These are phyloP conservation scores for Sporothrix humicola DNA, from an alignment of 2,329 filamentous ascomycete genomes.

Conservation along the genomic window DNA sequence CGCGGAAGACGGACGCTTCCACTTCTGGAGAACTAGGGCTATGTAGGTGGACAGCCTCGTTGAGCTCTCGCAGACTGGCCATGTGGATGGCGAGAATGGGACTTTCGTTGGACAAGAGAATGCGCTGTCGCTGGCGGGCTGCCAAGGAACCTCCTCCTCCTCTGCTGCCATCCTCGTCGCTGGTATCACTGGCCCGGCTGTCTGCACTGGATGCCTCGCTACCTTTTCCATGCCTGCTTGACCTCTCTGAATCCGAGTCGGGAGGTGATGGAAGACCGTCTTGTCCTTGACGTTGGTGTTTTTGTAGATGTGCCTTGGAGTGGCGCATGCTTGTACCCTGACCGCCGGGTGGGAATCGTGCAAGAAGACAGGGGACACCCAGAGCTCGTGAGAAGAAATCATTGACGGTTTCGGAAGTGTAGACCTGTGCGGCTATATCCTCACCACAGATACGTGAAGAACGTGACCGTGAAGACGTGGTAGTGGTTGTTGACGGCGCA, in stretches of 20 bases:
- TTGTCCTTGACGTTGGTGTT: constrained; percentile 55
- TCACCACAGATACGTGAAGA: constrained; percentile 84
- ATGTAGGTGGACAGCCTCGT: constrained; percentile 66
- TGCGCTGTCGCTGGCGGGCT: constrained; percentile 53
- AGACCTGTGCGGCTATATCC: constrained; percentile 70
- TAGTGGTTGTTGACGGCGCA: constrained; percentile 22
- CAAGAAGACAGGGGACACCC: constrained; percentile 79
- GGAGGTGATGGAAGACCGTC: constrained; percentile 57
- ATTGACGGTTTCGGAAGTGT: constrained; percentile 69
- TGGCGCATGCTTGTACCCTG: constrained; percentile 66
- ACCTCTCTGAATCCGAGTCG: constrained; percentile 60
- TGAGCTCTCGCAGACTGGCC: constrained; percentile 79
- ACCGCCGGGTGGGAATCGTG: constrained; percentile 77
- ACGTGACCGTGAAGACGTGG: constrained; percentile 45
- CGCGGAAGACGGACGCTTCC: constrained; percentile 78
- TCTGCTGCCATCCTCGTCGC: constrained; percentile 18
- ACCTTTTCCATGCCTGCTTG: background rate
- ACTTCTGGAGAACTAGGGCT: constrained; percentile 55
- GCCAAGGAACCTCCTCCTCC: background rate
- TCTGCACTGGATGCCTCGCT: background rate
- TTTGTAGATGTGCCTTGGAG: constrained; percentile 72
- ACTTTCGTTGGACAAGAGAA: constrained; percentile 89
- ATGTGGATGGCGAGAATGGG: constrained; percentile 85
- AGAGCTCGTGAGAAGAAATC: constrained; percentile 78
- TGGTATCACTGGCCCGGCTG: background rate